Base-by-base conservation (phyloP, 345 rosid species). In the Corchorus olitorius region DNA sequence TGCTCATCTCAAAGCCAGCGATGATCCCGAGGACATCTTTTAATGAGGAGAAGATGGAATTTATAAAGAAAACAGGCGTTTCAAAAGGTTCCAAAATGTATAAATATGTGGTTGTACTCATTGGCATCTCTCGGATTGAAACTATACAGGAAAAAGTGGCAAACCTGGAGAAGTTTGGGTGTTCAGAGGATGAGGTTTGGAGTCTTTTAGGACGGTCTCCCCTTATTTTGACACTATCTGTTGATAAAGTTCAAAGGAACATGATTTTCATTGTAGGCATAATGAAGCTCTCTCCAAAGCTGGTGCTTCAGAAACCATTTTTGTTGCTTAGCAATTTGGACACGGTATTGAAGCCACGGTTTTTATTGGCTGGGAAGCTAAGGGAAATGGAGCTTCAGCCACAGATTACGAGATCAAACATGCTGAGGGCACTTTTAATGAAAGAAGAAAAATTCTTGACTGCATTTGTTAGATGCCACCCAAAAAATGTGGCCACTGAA, bases 181-280 rank as follows among this genome's bases (percentile, higher is more conserved):
- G 91, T 65, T 78, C 88, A 1, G 94, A 92, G 64, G 96, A 92
- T 37, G 93, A 88, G 58, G 74, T 88, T 73, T 89, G 91, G 96
- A 4, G 70, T 22, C 80, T 94, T 9, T 78, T 86, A 6, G 98
- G 97, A 15, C 84, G 83, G 48, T 87, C 86, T 65, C 97, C 93
- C 0, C 69, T 86, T 64, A 27, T 87, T 50, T 81, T 94, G 76
- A 88, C 97, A 9, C 49, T 92, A 9, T 92, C 96, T 8, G 81
- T 89, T 66, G 97, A 91, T 5, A 92, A 92, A 83, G 91, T 94
- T 72, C 97, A 94, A 75, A 88, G 97, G 83, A 94, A 91, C 72
- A 94, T 94, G 98, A 91, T 94, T 56, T 94, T 83, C 65, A 68
- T 94, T 10, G 50, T 91, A 11, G 96, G 88, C 20, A 86, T 84